Percentiles rank a stretch among this genome's conserved stretches.
phyloP scores from a whole-genome alignment of 768 basidiomycete species.

The Sistotremastrum niveocremeum region DNA sequence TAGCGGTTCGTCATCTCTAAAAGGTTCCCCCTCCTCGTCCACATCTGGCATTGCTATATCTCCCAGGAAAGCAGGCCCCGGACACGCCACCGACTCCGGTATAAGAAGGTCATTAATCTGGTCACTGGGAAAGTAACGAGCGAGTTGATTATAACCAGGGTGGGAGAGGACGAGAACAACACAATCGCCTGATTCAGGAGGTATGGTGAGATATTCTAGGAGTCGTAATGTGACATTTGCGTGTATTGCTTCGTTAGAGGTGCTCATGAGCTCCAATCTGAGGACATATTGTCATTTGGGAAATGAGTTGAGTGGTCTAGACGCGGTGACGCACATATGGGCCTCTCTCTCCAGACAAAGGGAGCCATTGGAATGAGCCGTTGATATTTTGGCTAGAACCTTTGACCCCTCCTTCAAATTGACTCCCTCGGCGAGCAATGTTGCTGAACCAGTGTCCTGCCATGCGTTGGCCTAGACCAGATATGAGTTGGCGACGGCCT shows the following conservation, averaged over 20 bases:
- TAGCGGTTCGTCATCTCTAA: constrained; percentile 38
- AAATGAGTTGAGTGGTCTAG: not conserved
- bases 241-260: constrained; percentile 31
- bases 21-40: constrained; percentile 41
- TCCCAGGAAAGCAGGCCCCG: constrained; percentile 17
- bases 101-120: constrained; percentile 51
- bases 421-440: constrained; percentile 51
- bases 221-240: constrained; percentile 37
- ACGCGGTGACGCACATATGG: constrained; percentile 39
- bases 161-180: constrained; percentile 60
- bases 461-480: constrained; percentile 40
- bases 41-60: constrained; percentile 37
- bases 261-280: constrained; percentile 39
- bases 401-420: constrained; percentile 57
- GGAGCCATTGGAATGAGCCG: constrained; percentile 57
- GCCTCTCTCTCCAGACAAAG: constrained; percentile 62
- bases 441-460: constrained; percentile 65
- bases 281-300: not conserved
- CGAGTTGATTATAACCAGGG: constrained; percentile 55
- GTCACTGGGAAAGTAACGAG: constrained; percentile 53
- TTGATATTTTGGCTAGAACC: constrained; percentile 61
- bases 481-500: not conserved
- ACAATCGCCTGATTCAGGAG: constrained; percentile 50
- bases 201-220: constrained; percentile 55
- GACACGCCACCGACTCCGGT: too few species aligned